Conservation (phyloP, 176 grass and related monocot species). For the Areca catechu region DNA sequence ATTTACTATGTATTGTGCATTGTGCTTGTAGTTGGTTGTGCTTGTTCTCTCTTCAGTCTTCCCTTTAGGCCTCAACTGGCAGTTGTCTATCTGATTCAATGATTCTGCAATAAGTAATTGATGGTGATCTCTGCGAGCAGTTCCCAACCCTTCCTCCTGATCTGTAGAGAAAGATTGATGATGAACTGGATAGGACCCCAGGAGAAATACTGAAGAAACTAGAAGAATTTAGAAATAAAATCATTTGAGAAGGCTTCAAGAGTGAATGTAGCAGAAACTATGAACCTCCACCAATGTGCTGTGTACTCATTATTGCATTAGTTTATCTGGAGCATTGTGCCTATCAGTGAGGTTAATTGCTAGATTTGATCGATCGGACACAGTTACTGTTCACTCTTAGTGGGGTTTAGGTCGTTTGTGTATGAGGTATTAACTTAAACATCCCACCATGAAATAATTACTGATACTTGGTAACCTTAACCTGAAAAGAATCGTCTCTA, state of each 20-base stretch:
- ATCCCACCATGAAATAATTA: no score
- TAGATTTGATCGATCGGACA: no score
- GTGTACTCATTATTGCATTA: no score
- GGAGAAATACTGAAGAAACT: conserved; percentile 99
- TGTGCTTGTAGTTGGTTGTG: neutral
- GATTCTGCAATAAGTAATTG: conserved; percentile 79
- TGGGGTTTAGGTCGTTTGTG: no score
- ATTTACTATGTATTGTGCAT: neutral
- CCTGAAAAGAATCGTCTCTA: no score
- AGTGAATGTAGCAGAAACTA: neutral
- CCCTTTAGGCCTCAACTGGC: conserved; percentile 7
- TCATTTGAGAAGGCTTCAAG: conserved; percentile 37
- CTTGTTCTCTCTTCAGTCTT: no score
- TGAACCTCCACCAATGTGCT: no score
- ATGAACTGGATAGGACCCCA: conserved; percentile 89
- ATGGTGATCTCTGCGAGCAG: conserved; percentile 95
- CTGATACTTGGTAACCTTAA: no score
- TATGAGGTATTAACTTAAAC: no score
- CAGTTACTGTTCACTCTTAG: no score
- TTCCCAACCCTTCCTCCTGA: conserved; percentile 88
- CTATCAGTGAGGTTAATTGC: no score
- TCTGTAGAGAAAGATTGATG: conserved; percentile 93
- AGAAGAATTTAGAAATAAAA: conserved; percentile 98
- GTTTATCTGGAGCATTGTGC: no score
- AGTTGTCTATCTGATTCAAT: neutral